Conservation (phyloP, 306 rosid species). For the Quercus berberidifolia region DNA sequence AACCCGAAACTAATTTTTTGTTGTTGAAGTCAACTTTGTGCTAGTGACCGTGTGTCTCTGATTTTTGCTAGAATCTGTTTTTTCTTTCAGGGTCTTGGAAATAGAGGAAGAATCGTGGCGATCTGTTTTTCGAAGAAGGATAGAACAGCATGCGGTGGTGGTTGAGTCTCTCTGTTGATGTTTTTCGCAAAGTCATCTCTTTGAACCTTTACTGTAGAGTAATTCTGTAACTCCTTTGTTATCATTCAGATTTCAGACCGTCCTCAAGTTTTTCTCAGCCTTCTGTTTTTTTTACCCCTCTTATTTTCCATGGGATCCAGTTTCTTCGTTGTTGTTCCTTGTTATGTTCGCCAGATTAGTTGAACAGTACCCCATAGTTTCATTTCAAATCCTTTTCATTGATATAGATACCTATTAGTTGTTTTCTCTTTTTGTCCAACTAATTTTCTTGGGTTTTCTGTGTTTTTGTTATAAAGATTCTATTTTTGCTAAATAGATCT, state of each 20-base stretch:
- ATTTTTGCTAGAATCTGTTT: slow-evolving; percentile 2
- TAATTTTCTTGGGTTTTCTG: neutral
- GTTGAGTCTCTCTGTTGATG: slow-evolving; percentile 71
- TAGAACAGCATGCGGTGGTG: slow-evolving; percentile 96
- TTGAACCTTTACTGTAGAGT: slow-evolving; percentile 90
- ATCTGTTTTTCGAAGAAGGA: slow-evolving; percentile 43
- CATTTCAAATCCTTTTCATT: neutral
- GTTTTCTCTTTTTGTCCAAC: neutral
- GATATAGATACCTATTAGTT: neutral
- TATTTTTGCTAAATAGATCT: slow-evolving; percentile 11
- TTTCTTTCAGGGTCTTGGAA: slow-evolving; percentile 26
- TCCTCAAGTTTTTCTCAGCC: neutral
- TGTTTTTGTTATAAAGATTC: slow-evolving; percentile 6
- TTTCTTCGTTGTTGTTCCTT: slow-evolving; percentile 83
- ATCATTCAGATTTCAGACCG: neutral
- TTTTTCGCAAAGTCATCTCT: slow-evolving; percentile 74
- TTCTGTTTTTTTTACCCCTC: neutral
- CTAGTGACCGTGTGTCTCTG: neutral
- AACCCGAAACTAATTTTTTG: no score
- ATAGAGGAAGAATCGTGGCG: slow-evolving; percentile 21
- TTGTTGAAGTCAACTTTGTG: neutral
- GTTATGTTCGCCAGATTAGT: slow-evolving; percentile 93
- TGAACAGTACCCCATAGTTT: slow-evolving; percentile 35
- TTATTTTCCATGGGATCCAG: slow-evolving; percentile 76
- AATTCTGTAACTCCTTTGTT: slow-evolving; percentile 59